Evolutionary conservation across 495 filamentous ascomycete genomes (phyloP).

Genomic region (Neurospora sp.): DNA sequence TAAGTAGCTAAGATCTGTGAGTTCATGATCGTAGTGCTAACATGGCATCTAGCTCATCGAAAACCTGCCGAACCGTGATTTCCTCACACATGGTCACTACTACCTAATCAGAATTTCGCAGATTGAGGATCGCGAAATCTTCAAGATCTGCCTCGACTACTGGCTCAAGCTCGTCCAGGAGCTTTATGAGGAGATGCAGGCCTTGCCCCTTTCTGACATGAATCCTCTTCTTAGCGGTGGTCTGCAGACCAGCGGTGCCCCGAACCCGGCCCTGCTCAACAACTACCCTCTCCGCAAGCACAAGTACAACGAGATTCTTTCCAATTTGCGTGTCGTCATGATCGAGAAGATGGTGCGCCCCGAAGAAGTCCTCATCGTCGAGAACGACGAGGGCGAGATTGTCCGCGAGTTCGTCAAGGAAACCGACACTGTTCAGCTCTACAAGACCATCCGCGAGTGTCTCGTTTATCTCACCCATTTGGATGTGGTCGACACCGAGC

Average conservation of each 20-base stretch:
- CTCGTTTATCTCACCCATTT: slow-evolving; percentile 96
- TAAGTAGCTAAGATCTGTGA: slow-evolving; percentile 38
- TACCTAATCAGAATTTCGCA: slow-evolving; percentile 97
- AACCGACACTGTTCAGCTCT: slow-evolving; percentile 95
- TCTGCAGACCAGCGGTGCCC: slow-evolving; percentile 64
- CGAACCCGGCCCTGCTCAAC: slow-evolving; percentile 68
- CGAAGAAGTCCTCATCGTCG: slow-evolving; percentile 97
- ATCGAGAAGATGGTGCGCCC: slow-evolving; percentile 99
- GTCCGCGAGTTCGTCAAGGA: slow-evolving; percentile 99
- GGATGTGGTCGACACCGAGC: slow-evolving; percentile 93
- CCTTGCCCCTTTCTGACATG: slow-evolving; percentile 80
- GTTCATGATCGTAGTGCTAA: slow-evolving; percentile 12
- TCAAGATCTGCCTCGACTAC: slow-evolving; percentile 98
- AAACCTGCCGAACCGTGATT: slow-evolving; percentile 88
- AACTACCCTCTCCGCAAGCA: slow-evolving; percentile 93
- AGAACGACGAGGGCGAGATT: slow-evolving; percentile 98
- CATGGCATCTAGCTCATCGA: slow-evolving; percentile 64
- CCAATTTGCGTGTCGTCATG: slow-evolving; percentile 93
- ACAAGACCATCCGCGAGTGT: slow-evolving; percentile 97
- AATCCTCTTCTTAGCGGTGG: slow-evolving; percentile 70
- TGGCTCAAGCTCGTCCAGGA: slow-evolving; percentile 99
- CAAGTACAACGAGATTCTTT: slow-evolving; percentile 88
- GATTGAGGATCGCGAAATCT: slow-evolving; percentile 97
- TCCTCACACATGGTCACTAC: slow-evolving; percentile 88
- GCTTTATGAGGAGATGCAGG: slow-evolving; percentile 97